phyloP scores from a whole-genome alignment of 495 filamentous ascomycete genomes.

The Aspergillus steynii region DNA sequence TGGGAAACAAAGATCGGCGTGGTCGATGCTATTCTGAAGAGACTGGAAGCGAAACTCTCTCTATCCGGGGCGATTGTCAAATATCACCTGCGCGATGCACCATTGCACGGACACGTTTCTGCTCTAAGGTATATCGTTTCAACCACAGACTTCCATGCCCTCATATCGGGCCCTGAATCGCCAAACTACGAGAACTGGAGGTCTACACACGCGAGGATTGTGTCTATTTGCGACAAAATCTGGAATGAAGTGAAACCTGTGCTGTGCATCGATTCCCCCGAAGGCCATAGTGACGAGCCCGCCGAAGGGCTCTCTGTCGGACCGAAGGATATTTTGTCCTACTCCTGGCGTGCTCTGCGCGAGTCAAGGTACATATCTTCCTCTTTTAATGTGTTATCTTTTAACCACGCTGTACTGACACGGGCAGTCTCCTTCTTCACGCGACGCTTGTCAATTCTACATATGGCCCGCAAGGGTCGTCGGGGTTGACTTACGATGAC shows the following conservation, averaged over 20 bases:
- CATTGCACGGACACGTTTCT: conserved; percentile 70
- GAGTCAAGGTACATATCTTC: conserved; percentile 70
- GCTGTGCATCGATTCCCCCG: conserved; percentile 88
- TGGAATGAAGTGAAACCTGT: conserved; percentile 75
- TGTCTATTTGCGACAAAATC: conserved; percentile 57
- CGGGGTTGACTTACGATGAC: conserved; percentile 37
- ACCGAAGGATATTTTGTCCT: conserved; percentile 87
- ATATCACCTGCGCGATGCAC: conserved; percentile 59
- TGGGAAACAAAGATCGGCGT: conserved; percentile 43
- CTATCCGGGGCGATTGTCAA: conserved; percentile 58
- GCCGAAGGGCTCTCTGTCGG: conserved; percentile 64
- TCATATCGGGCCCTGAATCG: conserved; percentile 24
- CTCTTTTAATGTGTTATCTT: neutral
- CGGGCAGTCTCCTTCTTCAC: conserved; percentile 56
- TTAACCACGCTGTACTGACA: conserved; percentile 23
- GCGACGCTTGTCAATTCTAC: conserved; percentile 38
- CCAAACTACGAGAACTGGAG: conserved; percentile 30
- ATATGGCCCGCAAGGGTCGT: conserved; percentile 35
- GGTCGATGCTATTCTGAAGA: conserved; percentile 44
- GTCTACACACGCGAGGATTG: conserved; percentile 55
- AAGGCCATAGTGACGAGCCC: conserved; percentile 78
- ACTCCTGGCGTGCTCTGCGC: conserved; percentile 88
- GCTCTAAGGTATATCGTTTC: conserved; percentile 56
- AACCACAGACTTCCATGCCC: conserved; percentile 38
- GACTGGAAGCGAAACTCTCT: conserved; percentile 57